Conservation (phyloP, 352 stramenopile species). For the Pythium folliculosum region DNA sequence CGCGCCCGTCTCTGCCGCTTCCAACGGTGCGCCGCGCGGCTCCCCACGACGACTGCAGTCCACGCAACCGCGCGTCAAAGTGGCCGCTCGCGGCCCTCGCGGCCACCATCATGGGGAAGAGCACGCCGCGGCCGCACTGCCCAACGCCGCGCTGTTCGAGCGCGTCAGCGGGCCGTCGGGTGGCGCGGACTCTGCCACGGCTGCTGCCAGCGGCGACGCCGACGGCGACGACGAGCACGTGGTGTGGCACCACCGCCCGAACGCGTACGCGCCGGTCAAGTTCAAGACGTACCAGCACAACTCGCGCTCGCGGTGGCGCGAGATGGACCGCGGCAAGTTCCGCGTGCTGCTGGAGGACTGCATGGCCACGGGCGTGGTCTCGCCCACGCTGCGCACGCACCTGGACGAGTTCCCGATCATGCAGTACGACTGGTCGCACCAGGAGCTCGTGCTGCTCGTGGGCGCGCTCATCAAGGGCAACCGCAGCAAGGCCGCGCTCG, state of each 20-base stretch:
- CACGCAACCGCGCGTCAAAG: constrained; percentile 8
- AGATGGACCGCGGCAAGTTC: constrained; percentile 62
- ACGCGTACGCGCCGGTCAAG: constrained; percentile 24
- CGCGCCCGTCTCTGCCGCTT: not conserved
- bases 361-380: constrained; percentile 55
- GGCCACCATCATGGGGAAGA: no score
- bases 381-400: constrained; percentile 60
- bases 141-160: constrained; percentile 25
- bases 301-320: constrained; percentile 24
- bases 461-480: constrained; percentile 77
- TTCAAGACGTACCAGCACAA: constrained; percentile 37
- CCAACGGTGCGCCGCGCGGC: constrained; percentile 4
- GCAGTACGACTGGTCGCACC: constrained; percentile 59
- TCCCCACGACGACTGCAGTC: constrained; percentile 18
- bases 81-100: not conserved
- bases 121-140: not conserved
- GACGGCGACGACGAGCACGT: constrained; percentile 21
- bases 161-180: not conserved
- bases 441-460: constrained; percentile 79
- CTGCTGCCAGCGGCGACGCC: not conserved
- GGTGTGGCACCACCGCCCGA: constrained; percentile 13
- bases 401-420: constrained; percentile 71
- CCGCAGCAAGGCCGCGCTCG: constrained; percentile 52
- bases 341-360: constrained; percentile 58
- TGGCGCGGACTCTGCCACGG: no score